Base-by-base conservation (phyloP, 139 green algal species). In the Nannochloris sp. region DNA sequence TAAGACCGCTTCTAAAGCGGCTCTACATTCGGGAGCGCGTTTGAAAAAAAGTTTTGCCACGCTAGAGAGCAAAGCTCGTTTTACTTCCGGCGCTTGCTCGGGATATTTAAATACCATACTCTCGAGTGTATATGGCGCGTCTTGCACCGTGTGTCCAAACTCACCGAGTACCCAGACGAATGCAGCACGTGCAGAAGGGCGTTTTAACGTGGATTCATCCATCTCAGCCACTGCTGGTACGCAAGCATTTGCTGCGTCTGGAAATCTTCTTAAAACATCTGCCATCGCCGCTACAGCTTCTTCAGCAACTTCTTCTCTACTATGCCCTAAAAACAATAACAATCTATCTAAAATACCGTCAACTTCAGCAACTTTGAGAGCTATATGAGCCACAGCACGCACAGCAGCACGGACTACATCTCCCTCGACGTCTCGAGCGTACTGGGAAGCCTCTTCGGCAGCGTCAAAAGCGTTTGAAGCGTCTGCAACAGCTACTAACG, bases 91-190 rank as follows among this genome's bases (percentile, higher is more conserved):
- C 3, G 72, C 72, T 64, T 95, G 83, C 2, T 35, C 56, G 0
- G 45, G 53, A 44, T 91, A 94, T 12, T 54, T 60, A 3, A 74
- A 61, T 2, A 83, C 68, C 23, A 96, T 62, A 2, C 61, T 60
- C 78, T 98, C 90, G 53, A 98, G 71, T 33, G 89, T 55, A 71
- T 98, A 98, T 0, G 92, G 92, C 1, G 92, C 89, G 3, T 90
- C 78, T 79, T 83, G 79, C 19, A 95, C 76, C 46, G 78, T 73
- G 0, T 86, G 54, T 0, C 89, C 90, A 71, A 92, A 90, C 74
- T 96, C 82, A 0, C 92, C 92, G 14, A 96, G 62, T 24, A 98
- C 87, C 91, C 91, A 98, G 6, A 96, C 65, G 33, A 95, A 83
- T 2, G 91, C 89, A 19, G 87, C 86, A 4, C 80, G 73, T 0